Percentiles rank a stretch among this genome's conserved stretches.
Conservation (phyloP, 371 early-diverging fungal genomes). For the Chytridium lagenaria region DNA sequence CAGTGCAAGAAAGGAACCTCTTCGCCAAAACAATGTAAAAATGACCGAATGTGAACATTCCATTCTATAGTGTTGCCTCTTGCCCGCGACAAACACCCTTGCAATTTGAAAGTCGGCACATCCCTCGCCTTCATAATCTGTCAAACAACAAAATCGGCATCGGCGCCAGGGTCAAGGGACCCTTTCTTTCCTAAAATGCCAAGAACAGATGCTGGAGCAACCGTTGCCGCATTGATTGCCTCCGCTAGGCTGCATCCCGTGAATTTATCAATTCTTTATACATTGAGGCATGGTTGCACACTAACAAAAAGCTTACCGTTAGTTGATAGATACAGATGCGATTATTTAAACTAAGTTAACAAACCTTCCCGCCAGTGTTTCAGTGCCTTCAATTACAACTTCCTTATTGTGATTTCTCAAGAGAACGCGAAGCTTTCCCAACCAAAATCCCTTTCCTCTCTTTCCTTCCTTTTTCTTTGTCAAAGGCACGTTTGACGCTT, state of each 20-base stretch:
- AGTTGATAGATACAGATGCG: too few species aligned
- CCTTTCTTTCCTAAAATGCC: slow-evolving; percentile 78
- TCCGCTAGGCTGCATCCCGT: slow-evolving; percentile 80
- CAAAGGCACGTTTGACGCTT: not conserved
- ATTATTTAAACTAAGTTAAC: slow-evolving; percentile 42
- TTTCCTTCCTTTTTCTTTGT: not conserved
- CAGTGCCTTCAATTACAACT: slow-evolving; percentile 81
- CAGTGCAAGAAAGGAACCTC: not conserved
- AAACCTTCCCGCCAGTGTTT: slow-evolving; percentile 79
- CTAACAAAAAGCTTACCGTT: not conserved
- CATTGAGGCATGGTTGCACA: slow-evolving; percentile 72
- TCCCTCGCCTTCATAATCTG: slow-evolving; percentile 59
- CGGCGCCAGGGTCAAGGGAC: slow-evolving; percentile 74
- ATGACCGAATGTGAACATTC: too few species aligned
- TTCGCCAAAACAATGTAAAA: too few species aligned
- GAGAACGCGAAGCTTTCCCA: not conserved
- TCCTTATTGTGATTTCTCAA: slow-evolving; percentile 34
- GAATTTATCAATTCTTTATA: slow-evolving; percentile 75
- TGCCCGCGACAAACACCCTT: not conserved
- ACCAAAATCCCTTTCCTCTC: slow-evolving; percentile 2
- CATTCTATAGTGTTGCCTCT: too few species aligned
- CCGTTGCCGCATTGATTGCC: slow-evolving; percentile 84
- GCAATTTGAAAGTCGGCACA: not conserved
- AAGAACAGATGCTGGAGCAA: slow-evolving; percentile 80
- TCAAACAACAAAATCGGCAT: slow-evolving; percentile 83